These are phyloP conservation scores for Ustilago crameri DNA, from an alignment of 1,284 basidiomycete species.

Conservation along the genomic window DNA sequence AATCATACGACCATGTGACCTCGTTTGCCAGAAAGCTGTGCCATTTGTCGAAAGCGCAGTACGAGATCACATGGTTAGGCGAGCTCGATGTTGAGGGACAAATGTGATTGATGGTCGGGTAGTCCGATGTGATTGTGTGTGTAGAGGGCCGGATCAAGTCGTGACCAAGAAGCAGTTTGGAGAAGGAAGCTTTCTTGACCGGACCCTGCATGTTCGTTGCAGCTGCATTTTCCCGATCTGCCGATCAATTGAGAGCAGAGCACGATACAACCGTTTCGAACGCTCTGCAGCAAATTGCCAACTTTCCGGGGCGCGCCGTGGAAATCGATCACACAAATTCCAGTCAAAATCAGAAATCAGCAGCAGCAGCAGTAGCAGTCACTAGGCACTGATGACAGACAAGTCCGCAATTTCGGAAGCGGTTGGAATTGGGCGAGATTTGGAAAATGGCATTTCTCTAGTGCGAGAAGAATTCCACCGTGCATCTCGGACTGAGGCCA, in stretches of 20 bases:
- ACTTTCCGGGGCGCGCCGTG: slow-evolving; percentile 23
- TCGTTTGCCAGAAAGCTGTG: no score
- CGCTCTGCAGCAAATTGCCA: not conserved
- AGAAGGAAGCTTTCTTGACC: not conserved
- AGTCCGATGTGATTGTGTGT: slow-evolving; percentile 6
- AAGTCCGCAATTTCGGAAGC: no score
- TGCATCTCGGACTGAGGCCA: not conserved
- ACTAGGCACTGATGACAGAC: no score
- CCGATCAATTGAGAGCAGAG: not conserved
- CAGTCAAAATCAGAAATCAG: not conserved
- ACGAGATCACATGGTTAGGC: no score
- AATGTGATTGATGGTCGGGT: slow-evolving; percentile 6
- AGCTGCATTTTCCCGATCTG: no score
- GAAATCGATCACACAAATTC: slow-evolving; percentile 32
- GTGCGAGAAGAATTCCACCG: slow-evolving; percentile 30
- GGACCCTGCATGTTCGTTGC: slow-evolving; percentile 18
- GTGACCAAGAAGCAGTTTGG: no score
- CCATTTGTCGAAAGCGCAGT: no score
- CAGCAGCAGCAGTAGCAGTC: no score
- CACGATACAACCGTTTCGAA: not conserved
- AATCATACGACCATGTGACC: no score
- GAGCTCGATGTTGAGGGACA: not conserved
- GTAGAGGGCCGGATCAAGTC: no score
- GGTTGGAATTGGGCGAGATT: not conserved
- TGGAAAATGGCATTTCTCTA: slow-evolving; percentile 9